Evolutionary conservation across 495 filamentous ascomycete species (phyloP).

Genomic region (Talaromyces proteolyticus): DNA sequence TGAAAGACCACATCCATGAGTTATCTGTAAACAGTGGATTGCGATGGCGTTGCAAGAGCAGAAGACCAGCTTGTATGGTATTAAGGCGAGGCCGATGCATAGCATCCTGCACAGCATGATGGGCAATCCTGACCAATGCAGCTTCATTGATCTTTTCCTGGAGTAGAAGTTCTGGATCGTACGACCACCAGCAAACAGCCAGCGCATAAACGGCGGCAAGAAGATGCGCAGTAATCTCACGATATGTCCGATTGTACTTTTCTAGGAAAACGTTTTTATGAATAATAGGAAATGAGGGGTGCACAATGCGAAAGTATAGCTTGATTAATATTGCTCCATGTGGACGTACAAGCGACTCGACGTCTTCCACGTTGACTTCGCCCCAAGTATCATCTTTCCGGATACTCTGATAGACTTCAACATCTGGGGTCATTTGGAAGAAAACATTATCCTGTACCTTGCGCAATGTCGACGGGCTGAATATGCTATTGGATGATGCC

Average conservation of each 20-base stretch:
- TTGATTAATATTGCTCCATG: conserved; percentile 66
- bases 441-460: conserved; percentile 11
- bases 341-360: conserved; percentile 64
- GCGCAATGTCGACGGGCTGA: conserved; percentile 4
- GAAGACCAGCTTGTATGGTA: conserved; percentile 71
- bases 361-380: conserved; percentile 56
- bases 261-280: conserved; percentile 74
- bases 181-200: conserved; percentile 78
- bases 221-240: conserved; percentile 69
- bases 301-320: conserved; percentile 73
- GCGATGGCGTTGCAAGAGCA: conserved; percentile 61
- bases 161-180: conserved; percentile 53
- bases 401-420: conserved; percentile 11
- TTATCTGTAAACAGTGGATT: conserved; percentile 51
- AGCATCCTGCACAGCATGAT: conserved; percentile 57
- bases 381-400: conserved; percentile 19
- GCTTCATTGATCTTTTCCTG: conserved; percentile 64
- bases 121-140: conserved; percentile 43
- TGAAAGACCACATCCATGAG: conserved; percentile 60
- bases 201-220: conserved; percentile 81
- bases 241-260: conserved; percentile 65
- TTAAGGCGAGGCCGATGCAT: conserved; percentile 77
- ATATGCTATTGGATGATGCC: neutral
- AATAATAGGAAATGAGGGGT: conserved; percentile 78
- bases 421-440: conserved; percentile 11